phyloP scores from a whole-genome alignment of 108 stramenopile genomes.

The Fragilaria radians region DNA sequence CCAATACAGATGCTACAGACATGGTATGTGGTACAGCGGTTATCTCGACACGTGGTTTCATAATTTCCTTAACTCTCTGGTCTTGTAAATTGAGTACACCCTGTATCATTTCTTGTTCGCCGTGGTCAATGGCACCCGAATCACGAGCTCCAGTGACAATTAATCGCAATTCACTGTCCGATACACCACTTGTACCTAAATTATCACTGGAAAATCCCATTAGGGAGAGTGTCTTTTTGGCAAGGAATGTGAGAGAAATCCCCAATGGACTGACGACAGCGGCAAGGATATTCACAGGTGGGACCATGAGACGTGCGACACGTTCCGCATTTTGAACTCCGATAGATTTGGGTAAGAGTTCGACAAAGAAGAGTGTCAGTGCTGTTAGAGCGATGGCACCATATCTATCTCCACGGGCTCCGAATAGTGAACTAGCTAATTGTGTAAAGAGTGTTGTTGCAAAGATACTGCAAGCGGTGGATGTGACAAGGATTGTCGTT shows the following conservation, averaged over 20 bases:
- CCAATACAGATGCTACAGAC: slow-evolving; percentile 80
- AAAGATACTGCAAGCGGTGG: slow-evolving; percentile 82
- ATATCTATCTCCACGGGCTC: slow-evolving; percentile 73
- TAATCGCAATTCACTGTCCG: slow-evolving; percentile 89
- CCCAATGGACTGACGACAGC: slow-evolving; percentile 82
- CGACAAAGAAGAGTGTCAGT: slow-evolving; percentile 93
- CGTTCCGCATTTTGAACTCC: slow-evolving; percentile 93
- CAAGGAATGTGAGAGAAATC: slow-evolving; percentile 69
- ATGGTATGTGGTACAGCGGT: slow-evolving; percentile 81
- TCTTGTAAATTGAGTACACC: slow-evolving; percentile 92
- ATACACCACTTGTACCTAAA: slow-evolving; percentile 52
- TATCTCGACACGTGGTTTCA: slow-evolving; percentile 95
- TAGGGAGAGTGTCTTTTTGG: slow-evolving; percentile 70
- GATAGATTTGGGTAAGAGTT: slow-evolving; percentile 90
- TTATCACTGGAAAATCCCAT: slow-evolving; percentile 78
- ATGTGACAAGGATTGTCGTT: slow-evolving; percentile 90
- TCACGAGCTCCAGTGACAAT: slow-evolving; percentile 92
- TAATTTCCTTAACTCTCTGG: slow-evolving; percentile 85
- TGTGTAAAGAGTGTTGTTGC: slow-evolving; percentile 86
- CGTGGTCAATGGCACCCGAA: slow-evolving; percentile 92
- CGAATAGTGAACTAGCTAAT: slow-evolving; percentile 74
- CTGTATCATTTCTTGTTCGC: slow-evolving; percentile 96
- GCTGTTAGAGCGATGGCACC: slow-evolving; percentile 83
- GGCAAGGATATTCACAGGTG: slow-evolving; percentile 80
- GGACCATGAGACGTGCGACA: slow-evolving; percentile 88